Base-by-base conservation (phyloP, 805 yeast species). In the Myxozyma mucilagina region DNA sequence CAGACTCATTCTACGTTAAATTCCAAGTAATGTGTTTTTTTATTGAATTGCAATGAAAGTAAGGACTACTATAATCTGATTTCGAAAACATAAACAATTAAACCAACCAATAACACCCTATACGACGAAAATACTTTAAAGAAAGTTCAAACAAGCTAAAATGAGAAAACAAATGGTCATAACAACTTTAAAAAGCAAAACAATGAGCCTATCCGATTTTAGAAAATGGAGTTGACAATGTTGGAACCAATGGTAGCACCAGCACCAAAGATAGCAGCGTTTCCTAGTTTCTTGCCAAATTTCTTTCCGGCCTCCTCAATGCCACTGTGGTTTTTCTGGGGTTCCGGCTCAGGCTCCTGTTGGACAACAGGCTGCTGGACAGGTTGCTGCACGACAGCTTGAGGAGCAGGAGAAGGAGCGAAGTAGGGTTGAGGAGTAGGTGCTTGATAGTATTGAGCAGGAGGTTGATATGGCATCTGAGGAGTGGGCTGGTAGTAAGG, bases 211-310 rank as follows among this genome's bases (percentile, higher is more conserved):
- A 41, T 9, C 24, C 14, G 20, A 2, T 10, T 11, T 44, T 75
- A 85, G 68, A 87, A 85, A 61, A 89, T 87, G 47, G 89, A 81
- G 70, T 87, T 84, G 44, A 92, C 89, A 54, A 93, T 69, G 69
- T 88, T 90, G 48, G 89, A 81, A 71, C 98, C 98, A 57, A 92
- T 79, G 1, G 97, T 87, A 43, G 97, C 96, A 79, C 98, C 98
- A 9, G 96, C 97, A 75, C 97, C 97, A 67, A 90, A 93, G 52
- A 92, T 84, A 39, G 96, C 92, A n/a, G 97, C 96, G 67, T 90
- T 85, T 61, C 96, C 97, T 61, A 92, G 76, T 74, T 89, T 87
- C 65, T 88, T 80, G 31, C 96, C 96, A 67, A 89, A 93, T 70
- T 81, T 86, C 74, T 83, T 71, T 20, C 72, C 73, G 53, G 67